phyloP scores from a whole-genome alignment of 805 yeast genomes.

The Groenewaldozyma tartarivorans region DNA sequence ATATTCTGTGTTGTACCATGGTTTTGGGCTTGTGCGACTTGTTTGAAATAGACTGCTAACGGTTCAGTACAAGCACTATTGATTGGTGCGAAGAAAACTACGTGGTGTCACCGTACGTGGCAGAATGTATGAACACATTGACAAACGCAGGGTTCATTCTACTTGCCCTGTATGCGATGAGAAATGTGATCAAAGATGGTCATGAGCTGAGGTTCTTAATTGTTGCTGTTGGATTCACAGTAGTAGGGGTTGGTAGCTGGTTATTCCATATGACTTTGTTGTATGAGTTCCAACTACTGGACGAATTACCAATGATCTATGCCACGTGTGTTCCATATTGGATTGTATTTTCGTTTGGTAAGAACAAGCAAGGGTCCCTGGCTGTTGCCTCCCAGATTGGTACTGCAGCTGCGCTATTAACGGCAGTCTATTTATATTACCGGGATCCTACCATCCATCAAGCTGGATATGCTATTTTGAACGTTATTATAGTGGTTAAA shows the following conservation, averaged over 20 bases:
- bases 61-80: constrained; percentile 66
- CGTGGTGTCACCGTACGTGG: constrained; percentile 73
- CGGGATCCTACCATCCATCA: constrained; percentile 87
- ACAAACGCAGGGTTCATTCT: constrained; percentile 54
- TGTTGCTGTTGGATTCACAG: constrained; percentile 67
- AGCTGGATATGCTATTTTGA: constrained; percentile 69
- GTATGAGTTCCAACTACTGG: constrained; percentile 83
- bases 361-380: constrained; percentile 30
- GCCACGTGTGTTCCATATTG: constrained; percentile 94
- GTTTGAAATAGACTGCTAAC: not conserved
- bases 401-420: constrained; percentile 49
- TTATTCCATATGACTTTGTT: constrained; percentile 90
- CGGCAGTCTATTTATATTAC: constrained; percentile 60
- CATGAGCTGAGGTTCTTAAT: constrained; percentile 64
- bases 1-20: not conserved
- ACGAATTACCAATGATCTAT: constrained; percentile 96
- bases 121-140: constrained; percentile 80
- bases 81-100: constrained; percentile 99
- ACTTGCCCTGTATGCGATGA: constrained; percentile 55
- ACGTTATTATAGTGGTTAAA: constrained; percentile 59
- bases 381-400: constrained; percentile 40
- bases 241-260: constrained; percentile 93
- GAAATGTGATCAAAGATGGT: constrained; percentile 47
- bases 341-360: constrained; percentile 62
- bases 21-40: not conserved